Evolutionary conservation across 768 basidiomycete genomes (phyloP), one percentile per base, ranked within the genome.

Genomic region (Leccinum ochraceum): DNA sequence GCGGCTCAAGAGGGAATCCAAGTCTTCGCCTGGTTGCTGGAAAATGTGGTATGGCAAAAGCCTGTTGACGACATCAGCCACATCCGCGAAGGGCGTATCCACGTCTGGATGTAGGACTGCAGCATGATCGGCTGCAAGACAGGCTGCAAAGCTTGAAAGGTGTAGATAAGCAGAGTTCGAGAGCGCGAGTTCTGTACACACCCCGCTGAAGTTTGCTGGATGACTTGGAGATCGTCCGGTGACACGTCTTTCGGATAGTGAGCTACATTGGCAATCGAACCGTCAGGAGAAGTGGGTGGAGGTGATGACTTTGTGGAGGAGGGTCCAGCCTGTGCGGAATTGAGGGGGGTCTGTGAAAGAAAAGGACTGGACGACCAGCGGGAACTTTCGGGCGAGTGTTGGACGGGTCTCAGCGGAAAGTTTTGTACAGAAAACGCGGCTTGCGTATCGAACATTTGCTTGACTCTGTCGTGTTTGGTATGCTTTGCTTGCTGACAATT

Each of bases 11-110:
- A 78, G 69, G 30, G 66, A 34, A 36, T 75, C 71, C 63, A 90
- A 64, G 64, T 94, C 92, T 50, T 88, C 86, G 59, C 74, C 75
- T 0, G 90, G 90, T 60, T 90, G 88, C 63, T 88, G 88, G 64
- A 87, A 91, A 54, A 93, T 74, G 67, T 94, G 92, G 66, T 90
- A 93, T 0, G 92, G 90, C 22, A 93, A 77, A 22, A 94, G 78
- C 54, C 90, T 82, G n/a, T 83, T 80, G 24, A 92, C 78, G 3
- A 79, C 87, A 68, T 94, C 92, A 6, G 74, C 68, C 9, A 78
- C 73, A 66, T 90, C 85, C 14, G 66, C 62, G 65, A 94, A 94
- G 2, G 90, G 86, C 1, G 84, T 79, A 54, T 92, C 88, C 39
- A 83, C 79, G 64, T 92, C 87, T 42, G 90, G 89, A 55, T 84